Conservation (phyloP, 371 early-diverging fungal species). For the Amoeboaphelidium protococcarum region DNA sequence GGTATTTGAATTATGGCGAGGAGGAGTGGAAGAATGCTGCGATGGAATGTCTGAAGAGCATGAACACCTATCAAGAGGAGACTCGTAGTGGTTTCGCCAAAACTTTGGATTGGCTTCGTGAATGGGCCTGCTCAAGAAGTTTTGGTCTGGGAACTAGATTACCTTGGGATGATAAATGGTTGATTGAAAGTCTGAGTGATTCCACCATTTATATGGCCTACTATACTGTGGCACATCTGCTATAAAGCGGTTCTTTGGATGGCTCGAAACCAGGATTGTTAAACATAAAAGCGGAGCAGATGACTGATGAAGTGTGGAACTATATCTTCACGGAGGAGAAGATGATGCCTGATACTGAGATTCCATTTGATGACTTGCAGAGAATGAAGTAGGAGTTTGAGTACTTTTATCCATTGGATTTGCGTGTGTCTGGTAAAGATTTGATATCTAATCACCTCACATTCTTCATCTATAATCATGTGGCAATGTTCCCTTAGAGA, state of each 20-base stretch:
- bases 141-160: conserved; percentile 92
- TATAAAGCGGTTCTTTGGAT: conserved; percentile 60
- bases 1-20: conserved; percentile 98
- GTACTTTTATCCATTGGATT: conserved; percentile 96
- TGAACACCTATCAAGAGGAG: conserved; percentile 64
- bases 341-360: conserved; percentile 20
- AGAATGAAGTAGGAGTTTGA: conserved; percentile 60
- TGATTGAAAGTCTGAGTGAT: conserved; percentile 97
- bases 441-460: conserved; percentile 95
- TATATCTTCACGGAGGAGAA: conserved; percentile 55
- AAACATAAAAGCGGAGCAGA: conserved; percentile 47
- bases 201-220: conserved; percentile 99
- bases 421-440: conserved; percentile 97
- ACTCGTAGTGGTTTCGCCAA: conserved; percentile 65
- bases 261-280: conserved; percentile 56
- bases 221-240: conserved; percentile 90
- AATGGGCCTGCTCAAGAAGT: conserved; percentile 97
- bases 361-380: conserved; percentile 24
- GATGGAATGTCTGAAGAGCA: conserved; percentile 33
- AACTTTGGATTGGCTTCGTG: conserved; percentile 83
- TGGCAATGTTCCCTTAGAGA: conserved; percentile 79
- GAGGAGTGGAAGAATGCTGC: conserved; percentile 60
- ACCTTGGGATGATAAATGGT: conserved; percentile 88
- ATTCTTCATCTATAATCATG: conserved; percentile 96
- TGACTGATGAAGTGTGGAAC: conserved; percentile 91